A percentile compares a stretch with the other conserved stretches of the same genome.
phyloP scores from a whole-genome alignment of 2,329 filamentous ascomycete species.

The Gnomoniopsis sp. region DNA sequence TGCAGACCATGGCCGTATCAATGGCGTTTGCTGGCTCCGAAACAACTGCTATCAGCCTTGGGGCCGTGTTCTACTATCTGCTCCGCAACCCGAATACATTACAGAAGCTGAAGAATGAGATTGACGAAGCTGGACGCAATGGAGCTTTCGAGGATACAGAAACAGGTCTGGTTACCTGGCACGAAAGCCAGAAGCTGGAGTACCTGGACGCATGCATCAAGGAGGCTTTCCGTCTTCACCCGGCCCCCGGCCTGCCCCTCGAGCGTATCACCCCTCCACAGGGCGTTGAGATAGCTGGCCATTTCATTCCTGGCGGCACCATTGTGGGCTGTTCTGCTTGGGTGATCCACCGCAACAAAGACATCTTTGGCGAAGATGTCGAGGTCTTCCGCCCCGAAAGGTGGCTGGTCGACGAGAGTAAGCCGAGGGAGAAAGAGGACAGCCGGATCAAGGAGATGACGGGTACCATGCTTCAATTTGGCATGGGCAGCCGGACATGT shows the following conservation, averaged over 20 bases:
- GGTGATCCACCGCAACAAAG: constrained; percentile 66
- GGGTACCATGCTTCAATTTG: constrained; percentile 69
- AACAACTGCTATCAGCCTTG: constrained; percentile 26
- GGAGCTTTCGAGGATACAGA: constrained; percentile 23
- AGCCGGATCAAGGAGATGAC: constrained; percentile 63
- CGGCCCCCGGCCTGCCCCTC: constrained; percentile 67
- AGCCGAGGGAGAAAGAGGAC: constrained; percentile 49
- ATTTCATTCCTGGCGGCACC: constrained; percentile 63
- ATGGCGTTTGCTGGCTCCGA: constrained; percentile 27
- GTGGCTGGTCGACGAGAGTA: constrained; percentile 49
- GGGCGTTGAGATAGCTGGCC: constrained; percentile 61
- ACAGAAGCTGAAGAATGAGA: constrained; percentile 30
- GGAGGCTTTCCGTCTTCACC: constrained; percentile 30
- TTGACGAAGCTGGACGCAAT: constrained; percentile 19
- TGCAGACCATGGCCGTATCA: constrained; percentile 67
- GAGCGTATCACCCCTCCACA: constrained; percentile 71
- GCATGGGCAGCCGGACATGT: constrained; percentile 67
- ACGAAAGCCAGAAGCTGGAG: constrained; percentile 63
- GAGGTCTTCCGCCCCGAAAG: constrained; percentile 66
- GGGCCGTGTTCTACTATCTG: constrained; percentile 25
- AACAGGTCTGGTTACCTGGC: constrained; percentile 65
- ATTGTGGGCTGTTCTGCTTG: constrained; percentile 73
- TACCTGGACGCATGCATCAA: constrained; percentile 63
- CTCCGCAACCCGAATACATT: constrained; percentile 23
- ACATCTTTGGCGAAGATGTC: constrained; percentile 65